A percentile compares a stretch with the other conserved stretches of the same genome.
These are phyloP conservation scores for Vigna trinervia DNA, from an alignment of 306 rosid genomes.

Conservation along the genomic window DNA sequence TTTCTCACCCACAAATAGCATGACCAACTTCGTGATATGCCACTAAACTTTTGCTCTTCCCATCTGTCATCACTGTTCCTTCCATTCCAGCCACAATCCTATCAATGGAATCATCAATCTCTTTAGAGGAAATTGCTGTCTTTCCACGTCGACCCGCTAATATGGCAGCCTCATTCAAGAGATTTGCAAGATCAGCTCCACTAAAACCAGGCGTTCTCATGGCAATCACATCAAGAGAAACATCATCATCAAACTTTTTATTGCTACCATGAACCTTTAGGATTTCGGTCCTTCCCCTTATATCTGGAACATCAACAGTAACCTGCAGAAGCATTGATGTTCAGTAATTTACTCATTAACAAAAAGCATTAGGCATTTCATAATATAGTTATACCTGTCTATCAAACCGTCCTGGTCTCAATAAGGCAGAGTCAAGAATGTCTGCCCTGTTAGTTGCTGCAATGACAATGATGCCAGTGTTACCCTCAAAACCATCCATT, in stretches of 20 bases:
- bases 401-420: conserved; percentile 97
- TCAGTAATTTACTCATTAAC: conserved; percentile 27
- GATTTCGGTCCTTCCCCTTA: conserved; percentile 94
- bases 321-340: conserved; percentile 64
- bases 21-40: conserved; percentile 99
- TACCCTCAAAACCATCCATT: conserved; percentile 99
- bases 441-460: conserved; percentile 99
- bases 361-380: conserved; percentile 8
- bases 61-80: conserved; percentile 99
- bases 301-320: conserved; percentile 91
- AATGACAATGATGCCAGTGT: conserved; percentile 94
- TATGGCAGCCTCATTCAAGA: conserved; percentile 96
- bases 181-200: conserved; percentile 99
- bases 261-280: conserved; percentile 96
- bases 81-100: conserved; percentile 99
- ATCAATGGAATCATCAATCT: conserved; percentile 96
- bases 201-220: conserved; percentile 99
- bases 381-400: conserved; percentile 68
- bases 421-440: conserved; percentile 95
- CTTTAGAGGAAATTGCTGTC: conserved; percentile 91
- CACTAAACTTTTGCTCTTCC: conserved; percentile 98
- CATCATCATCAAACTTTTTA: conserved; percentile 87
- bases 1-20: conserved; percentile 88
- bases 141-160: conserved; percentile 95
- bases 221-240: conserved; percentile 91